Evolutionary conservation across 202 grass and related monocot genomes (phyloP).

Genomic region (Schoenoplectus triqueter): DNA sequence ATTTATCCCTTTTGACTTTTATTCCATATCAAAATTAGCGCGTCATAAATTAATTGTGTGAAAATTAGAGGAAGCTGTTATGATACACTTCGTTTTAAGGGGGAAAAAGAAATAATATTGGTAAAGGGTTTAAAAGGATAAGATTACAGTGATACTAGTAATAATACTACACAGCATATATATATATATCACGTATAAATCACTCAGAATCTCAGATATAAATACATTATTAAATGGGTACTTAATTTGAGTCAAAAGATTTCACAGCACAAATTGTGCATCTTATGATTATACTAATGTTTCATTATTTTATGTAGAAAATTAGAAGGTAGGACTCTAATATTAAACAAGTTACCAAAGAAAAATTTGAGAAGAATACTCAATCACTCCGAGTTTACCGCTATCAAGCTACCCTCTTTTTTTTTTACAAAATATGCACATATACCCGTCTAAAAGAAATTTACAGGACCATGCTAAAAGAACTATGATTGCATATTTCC

Average conservation of each 20-base stretch:
- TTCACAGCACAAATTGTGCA: not conserved
- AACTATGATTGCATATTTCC: not conserved
- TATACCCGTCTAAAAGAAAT: too few relatives aligned
- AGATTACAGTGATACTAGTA: not conserved
- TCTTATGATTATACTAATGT: not conserved
- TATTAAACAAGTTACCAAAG: not conserved
- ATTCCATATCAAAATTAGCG: not conserved
- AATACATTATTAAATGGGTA: not conserved
- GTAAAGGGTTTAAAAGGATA: not conserved
- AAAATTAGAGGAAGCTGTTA: not conserved
- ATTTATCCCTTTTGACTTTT: not conserved
- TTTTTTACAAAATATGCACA: too few relatives aligned
- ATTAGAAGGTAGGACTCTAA: not conserved
- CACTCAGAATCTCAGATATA: not conserved
- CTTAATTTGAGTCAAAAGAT: not conserved
- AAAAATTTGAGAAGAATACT: not conserved
- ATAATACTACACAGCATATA: too few relatives aligned
- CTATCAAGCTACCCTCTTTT: not conserved
- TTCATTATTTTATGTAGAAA: not conserved
- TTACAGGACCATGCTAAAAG: not conserved
- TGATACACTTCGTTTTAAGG: too few relatives aligned
- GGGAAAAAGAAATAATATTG: not conserved
- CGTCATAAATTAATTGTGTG: constrained; percentile 4
- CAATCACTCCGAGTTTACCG: not conserved
- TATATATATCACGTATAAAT: not conserved